Evolutionary conservation across 2,329 filamentous ascomycete species (phyloP).

Genomic region (Lecanicillium sp.): DNA sequence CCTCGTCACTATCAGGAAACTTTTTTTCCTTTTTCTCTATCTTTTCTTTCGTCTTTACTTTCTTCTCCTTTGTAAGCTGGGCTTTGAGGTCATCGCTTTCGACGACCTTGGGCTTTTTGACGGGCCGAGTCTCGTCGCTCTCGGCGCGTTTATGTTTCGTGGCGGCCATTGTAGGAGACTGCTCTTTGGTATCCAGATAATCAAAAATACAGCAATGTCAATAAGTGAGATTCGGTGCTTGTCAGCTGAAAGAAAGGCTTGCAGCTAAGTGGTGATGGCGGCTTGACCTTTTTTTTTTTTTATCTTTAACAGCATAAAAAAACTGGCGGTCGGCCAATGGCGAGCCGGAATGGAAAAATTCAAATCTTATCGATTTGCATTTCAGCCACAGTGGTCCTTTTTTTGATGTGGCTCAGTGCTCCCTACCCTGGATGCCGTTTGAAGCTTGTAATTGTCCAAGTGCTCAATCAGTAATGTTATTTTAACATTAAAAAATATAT

Average conservation of each 20-base stretch:
- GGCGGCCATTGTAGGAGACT: constrained; percentile 30
- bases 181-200: neutral
- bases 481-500: no score
- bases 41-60: constrained; percentile 29
- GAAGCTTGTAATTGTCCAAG: no score
- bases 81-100: constrained; percentile 19
- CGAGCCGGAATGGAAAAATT: constrained; percentile 12
- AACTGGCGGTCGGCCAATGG: constrained; percentile 7
- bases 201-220: neutral
- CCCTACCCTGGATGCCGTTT: no score
- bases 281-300: constrained; percentile 2
- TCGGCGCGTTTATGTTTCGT: constrained; percentile 31
- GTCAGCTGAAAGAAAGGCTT: no score
- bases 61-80: constrained; percentile 31
- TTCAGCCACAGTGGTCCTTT: constrained; percentile 3
- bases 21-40: constrained; percentile 20
- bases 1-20: constrained; percentile 18
- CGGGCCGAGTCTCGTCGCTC: constrained; percentile 24
- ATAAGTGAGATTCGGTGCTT: neutral
- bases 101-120: constrained; percentile 32
- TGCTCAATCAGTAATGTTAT: no score
- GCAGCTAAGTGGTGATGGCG: neutral
- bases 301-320: constrained; percentile 4
- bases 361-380: constrained; percentile 24
- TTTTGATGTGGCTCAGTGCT: no score